These are phyloP conservation scores for Powellomyces hirtus DNA, from an alignment of 192 early-diverging fungal genomes.

Conservation along the genomic window DNA sequence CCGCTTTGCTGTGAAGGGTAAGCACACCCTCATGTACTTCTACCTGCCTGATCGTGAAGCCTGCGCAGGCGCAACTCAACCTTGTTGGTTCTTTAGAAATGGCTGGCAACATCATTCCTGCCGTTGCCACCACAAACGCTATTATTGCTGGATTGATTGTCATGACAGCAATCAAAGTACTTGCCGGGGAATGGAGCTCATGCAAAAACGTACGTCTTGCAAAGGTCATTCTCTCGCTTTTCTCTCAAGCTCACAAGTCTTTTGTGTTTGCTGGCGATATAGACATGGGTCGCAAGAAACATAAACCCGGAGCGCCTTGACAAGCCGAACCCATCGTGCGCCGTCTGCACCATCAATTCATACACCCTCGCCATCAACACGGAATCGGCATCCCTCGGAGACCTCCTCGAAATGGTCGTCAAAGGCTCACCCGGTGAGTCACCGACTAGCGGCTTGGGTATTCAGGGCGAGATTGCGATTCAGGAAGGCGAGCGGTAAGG, in stretches of 20 bases:
- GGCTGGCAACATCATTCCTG: constrained; percentile 99
- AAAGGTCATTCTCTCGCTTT: constrained; percentile 55
- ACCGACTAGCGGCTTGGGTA: constrained; percentile 40
- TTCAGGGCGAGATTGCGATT: constrained; percentile 72
- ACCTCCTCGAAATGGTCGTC: constrained; percentile 61
- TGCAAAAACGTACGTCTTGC: constrained; percentile 57
- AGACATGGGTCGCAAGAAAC: constrained; percentile 56
- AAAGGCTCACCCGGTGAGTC: background rate
- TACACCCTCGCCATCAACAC: constrained; percentile 62
- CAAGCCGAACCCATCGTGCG: constrained; percentile 72
- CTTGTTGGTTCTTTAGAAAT: constrained; percentile 61
- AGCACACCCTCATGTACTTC: background rate
- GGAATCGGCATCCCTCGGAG: constrained; percentile 59
- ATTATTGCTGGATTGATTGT: constrained; percentile 94
- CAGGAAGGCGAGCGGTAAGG: constrained; percentile 64
- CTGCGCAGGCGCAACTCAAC: background rate
- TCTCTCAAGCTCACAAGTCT: no score
- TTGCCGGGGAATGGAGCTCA: constrained; percentile 43
- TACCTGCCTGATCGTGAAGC: background rate
- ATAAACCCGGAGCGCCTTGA: constrained; percentile 61
- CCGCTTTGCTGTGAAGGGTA: constrained; percentile 86
- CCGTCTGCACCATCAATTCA: constrained; percentile 68
- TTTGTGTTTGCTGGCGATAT: no score
- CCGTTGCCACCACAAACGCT: constrained; percentile 97
- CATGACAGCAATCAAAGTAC: constrained; percentile 77